phyloP scores from a whole-genome alignment of 2,329 filamentous ascomycete species.

The Pseudogymnoascus sp. region DNA sequence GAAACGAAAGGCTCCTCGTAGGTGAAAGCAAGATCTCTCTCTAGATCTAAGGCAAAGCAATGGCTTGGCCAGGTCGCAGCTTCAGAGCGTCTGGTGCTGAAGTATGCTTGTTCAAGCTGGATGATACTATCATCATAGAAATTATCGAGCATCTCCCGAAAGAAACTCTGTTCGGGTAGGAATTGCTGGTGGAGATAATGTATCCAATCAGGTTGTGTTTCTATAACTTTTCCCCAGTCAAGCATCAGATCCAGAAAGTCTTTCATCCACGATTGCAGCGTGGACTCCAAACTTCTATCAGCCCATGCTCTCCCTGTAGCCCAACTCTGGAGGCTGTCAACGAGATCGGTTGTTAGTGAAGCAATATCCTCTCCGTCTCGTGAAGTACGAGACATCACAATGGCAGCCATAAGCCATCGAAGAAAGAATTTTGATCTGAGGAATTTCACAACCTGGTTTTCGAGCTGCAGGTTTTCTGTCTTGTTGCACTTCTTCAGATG shows the following conservation, averaged over 20 bases:
- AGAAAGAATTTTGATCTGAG: not conserved
- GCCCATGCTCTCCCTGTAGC: not conserved
- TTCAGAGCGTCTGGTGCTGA: slow-evolving; percentile 1
- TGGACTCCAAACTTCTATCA: not conserved
- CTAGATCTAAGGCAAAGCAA: not conserved
- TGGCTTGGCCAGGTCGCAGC: not conserved
- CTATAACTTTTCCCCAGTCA: slow-evolving; percentile 9
- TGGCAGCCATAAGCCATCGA: slow-evolving; percentile 2
- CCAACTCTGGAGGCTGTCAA: slow-evolving; percentile 10
- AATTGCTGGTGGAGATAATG: slow-evolving; percentile 10
- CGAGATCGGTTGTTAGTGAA: slow-evolving; percentile 3
- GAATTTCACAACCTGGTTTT: slow-evolving; percentile 3
- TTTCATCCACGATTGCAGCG: not conserved
- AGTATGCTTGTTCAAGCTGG: not conserved
- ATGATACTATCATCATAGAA: not conserved
- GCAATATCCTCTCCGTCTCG: not conserved
- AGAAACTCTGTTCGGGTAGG: not conserved
- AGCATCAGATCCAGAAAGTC: slow-evolving; percentile 10
- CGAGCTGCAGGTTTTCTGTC: not conserved
- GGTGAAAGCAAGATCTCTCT: slow-evolving; percentile 9
- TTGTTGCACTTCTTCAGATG: slow-evolving; percentile 6
- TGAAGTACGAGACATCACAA: not conserved
- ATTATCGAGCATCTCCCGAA: slow-evolving; percentile 2
- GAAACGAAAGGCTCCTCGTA: slow-evolving; percentile 7
- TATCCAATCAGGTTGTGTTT: slow-evolving; percentile 3